phyloP scores from a whole-genome alignment of 345 rosid genomes.

The Arabidopsis thaliana region DNA sequence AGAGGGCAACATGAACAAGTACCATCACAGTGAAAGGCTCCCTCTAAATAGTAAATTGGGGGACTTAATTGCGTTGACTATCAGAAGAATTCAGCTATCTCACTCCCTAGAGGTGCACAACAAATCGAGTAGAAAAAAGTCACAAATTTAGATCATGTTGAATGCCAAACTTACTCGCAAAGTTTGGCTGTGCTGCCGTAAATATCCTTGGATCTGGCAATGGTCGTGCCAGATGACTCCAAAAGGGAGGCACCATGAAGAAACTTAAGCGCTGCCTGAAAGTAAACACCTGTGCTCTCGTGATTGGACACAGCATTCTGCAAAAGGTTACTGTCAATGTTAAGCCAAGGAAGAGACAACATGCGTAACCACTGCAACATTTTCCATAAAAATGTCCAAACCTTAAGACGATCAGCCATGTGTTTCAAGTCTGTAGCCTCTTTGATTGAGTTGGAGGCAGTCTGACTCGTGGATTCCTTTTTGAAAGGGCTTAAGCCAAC shows the following conservation, averaged over 20 bases:
- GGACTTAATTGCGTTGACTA: conserved; percentile 11
- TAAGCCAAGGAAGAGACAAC: conserved; percentile 33
- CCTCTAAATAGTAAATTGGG: conserved; percentile 24
- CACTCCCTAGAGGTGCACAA: conserved; percentile 24
- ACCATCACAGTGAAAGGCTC: conserved; percentile 27
- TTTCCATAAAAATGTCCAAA: conserved; percentile 38
- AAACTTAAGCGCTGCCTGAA: conserved; percentile 78
- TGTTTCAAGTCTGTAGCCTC: conserved; percentile 95
- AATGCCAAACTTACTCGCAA: conserved; percentile 63
- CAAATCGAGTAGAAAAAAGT: conserved; percentile 33
- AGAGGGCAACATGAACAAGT: conserved; percentile 36
- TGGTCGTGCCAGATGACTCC: conserved; percentile 57
- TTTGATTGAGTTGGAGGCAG: conserved; percentile 74
- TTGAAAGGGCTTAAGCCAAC: conserved; percentile 72
- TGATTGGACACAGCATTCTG: conserved; percentile 59
- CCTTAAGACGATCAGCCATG: conserved; percentile 93
- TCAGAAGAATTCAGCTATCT: conserved; percentile 20
- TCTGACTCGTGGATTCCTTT: conserved; percentile 72
- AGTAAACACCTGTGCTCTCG: conserved; percentile 68
- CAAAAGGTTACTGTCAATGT: conserved; percentile 29
- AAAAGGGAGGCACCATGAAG: conserved; percentile 70
- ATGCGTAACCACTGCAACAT: conserved; percentile 26
- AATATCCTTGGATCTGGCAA: conserved; percentile 53
- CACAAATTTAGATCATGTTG: conserved; percentile 28
- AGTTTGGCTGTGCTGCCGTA: conserved; percentile 68